Percentiles rank a stretch among this genome's conserved stretches.
phyloP scores from a whole-genome alignment of 1,139 yeast genomes.

The Pichia sp. region DNA sequence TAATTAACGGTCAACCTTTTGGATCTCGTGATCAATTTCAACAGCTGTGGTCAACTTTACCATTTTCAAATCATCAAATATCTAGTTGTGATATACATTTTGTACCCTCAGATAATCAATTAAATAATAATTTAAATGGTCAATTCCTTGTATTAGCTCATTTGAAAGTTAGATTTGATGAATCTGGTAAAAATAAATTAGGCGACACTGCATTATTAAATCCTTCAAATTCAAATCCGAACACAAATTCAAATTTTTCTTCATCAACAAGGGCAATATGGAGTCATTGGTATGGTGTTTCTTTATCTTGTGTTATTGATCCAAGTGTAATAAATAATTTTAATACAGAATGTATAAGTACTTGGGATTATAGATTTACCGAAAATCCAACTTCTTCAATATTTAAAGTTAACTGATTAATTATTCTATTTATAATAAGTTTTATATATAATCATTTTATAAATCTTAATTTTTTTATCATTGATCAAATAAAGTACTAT shows the following conservation, averaged over 20 bases:
- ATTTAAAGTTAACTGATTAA: conserved; percentile 28
- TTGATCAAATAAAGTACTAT: too few relatives aligned
- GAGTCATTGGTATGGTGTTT: conserved; percentile 63
- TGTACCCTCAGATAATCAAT: conserved; percentile 37
- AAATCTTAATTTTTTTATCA: conserved; percentile 22
- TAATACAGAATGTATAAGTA: conserved; percentile 41
- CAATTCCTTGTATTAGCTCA: conserved; percentile 45
- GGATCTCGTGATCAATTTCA: conserved; percentile 56
- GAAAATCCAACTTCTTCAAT: conserved; percentile 55
- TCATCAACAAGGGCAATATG: conserved; percentile 21
- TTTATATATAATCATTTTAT: conserved; percentile 6
- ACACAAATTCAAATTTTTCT: too few relatives aligned
- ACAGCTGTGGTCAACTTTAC: conserved; percentile 58
- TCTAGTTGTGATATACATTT: conserved; percentile 61
- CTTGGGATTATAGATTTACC: conserved; percentile 61
- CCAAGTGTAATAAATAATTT: conserved; percentile 41
- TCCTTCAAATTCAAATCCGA: conserved; percentile 29
- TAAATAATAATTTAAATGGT: conserved; percentile 38
- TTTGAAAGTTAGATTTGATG: conserved; percentile 69
- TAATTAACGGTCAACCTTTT: conserved; percentile 62
- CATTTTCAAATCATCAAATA: conserved; percentile 55
- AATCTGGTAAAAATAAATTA: conserved; percentile 56
- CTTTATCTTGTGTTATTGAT: conserved; percentile 53
- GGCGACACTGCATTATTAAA: conserved; percentile 53
- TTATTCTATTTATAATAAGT: not conserved